phyloP scores from a whole-genome alignment of 2,329 filamentous ascomycete species.

The Colletotrichum cordylinicola region DNA sequence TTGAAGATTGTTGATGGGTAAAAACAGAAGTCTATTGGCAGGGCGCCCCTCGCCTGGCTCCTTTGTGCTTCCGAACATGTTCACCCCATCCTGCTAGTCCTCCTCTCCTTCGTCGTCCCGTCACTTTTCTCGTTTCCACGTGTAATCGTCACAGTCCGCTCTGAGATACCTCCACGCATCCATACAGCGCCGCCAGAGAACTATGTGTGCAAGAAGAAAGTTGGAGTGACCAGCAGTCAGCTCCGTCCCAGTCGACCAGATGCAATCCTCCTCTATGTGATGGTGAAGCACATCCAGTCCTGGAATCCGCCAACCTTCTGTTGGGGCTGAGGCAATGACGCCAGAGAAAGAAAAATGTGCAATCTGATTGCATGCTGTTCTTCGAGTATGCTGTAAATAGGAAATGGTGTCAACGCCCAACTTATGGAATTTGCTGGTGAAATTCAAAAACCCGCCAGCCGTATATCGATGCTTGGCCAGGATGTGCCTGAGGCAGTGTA shows the following conservation, averaged over 20 bases:
- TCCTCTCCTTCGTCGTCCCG: neutral
- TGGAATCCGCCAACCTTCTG: neutral
- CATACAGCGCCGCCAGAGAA: neutral
- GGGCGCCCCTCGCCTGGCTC: neutral
- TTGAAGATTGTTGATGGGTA: neutral
- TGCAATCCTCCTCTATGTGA: neutral
- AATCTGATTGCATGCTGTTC: slow-evolving; percentile 21
- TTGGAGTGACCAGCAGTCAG: neutral
- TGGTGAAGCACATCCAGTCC: neutral
- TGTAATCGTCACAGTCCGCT: slow-evolving; percentile 6
- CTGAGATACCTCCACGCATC: neutral
- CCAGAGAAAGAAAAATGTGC: neutral
- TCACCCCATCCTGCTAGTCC: neutral
- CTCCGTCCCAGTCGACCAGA: neutral
- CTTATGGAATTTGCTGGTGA: neutral
- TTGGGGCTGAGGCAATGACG: neutral
- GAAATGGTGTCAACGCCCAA: neutral
- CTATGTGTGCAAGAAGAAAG: neutral
- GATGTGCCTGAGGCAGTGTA: neutral
- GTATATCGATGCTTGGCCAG: neutral
- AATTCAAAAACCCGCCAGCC: neutral
- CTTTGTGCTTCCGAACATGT: neutral
- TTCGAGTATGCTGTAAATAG: slow-evolving; percentile 1
- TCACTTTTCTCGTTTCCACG: slow-evolving; percentile 1
- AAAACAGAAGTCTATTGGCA: neutral